Evolutionary conservation across 2,329 filamentous ascomycete species (phyloP), one percentile per base, ranked within the genome.

Genomic region (Colletotrichum limetticola): DNA sequence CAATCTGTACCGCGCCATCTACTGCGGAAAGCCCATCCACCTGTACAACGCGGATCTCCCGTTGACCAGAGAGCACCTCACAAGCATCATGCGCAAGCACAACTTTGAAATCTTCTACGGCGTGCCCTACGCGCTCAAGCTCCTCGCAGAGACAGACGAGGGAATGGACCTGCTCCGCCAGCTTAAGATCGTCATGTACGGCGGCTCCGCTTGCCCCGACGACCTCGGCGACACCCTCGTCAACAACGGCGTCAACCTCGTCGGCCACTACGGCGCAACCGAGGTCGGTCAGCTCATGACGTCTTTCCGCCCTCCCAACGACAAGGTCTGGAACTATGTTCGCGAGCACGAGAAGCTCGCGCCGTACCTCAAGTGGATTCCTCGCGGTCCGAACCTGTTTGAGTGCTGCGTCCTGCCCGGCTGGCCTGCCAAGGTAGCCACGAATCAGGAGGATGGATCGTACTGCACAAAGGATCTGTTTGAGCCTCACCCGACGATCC

Each of bases 401-500:
- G 75, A 86, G 76, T 80, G 82, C 64, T 74, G 81, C 12, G 79
- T 85, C 0, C 79, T 82, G 0, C 78, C 83, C 2, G 84, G 84
- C 0, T 81, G 83, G 42, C 80, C 80, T 2, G 79, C 83, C 0
- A 84, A 85, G 75, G 87, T 87, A 4, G 91, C 90, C 76, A 82
- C 80, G 1, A 93, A 92, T 76, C 86, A 88, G 1, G 78, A 84
- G 0, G 88, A 92, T 77, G 89, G 90, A 3, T 90, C 89, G 0
- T 93, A 89, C 76, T 88, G 89, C 1, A 93, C 91, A 0, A 85
- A 88, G 1, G 91, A 93, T 77, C 78, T 93, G 1, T 93, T 93
- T 72, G 85, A 86, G 65, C 82, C 83, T 1, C 91, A 93, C 77
- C 77, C 84, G 0, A 82, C 75, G 0, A 88, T 89, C 8, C 69